Conservation (phyloP, 1,284 basidiomycete genomes). For the Sanghuangporus weigelae region DNA sequence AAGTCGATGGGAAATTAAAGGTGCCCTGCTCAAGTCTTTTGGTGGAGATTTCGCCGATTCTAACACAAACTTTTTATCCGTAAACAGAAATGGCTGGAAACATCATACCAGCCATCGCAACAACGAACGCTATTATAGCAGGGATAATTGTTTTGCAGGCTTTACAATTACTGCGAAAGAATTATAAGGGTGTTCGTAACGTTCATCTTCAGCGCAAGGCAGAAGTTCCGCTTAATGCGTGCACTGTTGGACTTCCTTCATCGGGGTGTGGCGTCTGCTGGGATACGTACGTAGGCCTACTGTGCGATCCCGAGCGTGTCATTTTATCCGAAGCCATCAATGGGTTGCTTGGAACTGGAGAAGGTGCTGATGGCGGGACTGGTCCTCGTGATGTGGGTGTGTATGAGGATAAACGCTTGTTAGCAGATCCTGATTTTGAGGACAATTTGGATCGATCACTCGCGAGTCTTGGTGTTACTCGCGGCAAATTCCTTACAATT, state of each 20-base stretch:
- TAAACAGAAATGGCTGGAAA: slow-evolving; percentile 94
- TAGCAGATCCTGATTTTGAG: slow-evolving; percentile 87
- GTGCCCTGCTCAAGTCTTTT: slow-evolving; percentile 32
- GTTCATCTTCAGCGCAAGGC: slow-evolving; percentile 76
- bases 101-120: slow-evolving; percentile 98
- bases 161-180: slow-evolving; percentile 70
- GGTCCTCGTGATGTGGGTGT: slow-evolving; percentile 66
- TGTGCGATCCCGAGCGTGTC: slow-evolving; percentile 60
- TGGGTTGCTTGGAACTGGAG: slow-evolving; percentile 52
- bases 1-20: slow-evolving; percentile 96
- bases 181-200: slow-evolving; percentile 55
- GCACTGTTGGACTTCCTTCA: slow-evolving; percentile 62
- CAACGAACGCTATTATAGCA: slow-evolving; percentile 96
- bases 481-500: slow-evolving; percentile 81
- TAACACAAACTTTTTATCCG: background rate
- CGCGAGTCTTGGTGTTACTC: slow-evolving; percentile 62
- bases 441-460: slow-evolving; percentile 76
- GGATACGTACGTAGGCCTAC: slow-evolving; percentile 76
- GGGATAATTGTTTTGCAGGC: slow-evolving; percentile 93
- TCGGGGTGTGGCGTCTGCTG: slow-evolving; percentile 79
- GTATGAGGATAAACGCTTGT: slow-evolving; percentile 77
- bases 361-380: slow-evolving; percentile 33
- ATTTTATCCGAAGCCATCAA: slow-evolving; percentile 72
- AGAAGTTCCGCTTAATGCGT: slow-evolving; percentile 65
- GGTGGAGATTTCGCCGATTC: background rate